Base-by-base conservation (phyloP, 2,329 filamentous ascomycete species). In the Xylaria sp. region DNA sequence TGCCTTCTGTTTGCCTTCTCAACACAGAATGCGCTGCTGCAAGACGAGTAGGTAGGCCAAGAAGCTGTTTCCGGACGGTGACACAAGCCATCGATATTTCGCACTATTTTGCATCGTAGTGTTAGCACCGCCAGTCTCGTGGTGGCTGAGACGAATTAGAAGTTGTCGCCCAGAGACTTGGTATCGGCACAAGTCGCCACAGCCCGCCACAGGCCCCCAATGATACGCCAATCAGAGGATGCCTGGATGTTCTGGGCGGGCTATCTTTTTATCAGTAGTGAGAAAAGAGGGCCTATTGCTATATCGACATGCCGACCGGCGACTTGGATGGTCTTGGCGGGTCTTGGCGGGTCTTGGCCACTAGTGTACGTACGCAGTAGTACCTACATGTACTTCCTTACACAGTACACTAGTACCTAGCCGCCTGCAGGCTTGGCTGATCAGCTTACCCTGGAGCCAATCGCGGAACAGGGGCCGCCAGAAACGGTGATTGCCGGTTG, bases 381-480 rank as follows among this genome's bases (percentile, higher is more conserved):
- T n/a, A n/a, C n/a, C n/a, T n/a, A n/a, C n/a, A n/a, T n/a, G n/a
- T n/a, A n/a, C n/a, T n/a, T n/a, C n/a, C n/a, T n/a, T n/a, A n/a
- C n/a, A n/a, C n/a, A n/a, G n/a, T n/a, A n/a, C n/a, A n/a, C n/a
- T n/a, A n/a, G n/a, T n/a, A n/a, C n/a, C n/a, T n/a, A n/a, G n/a
- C n/a, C 33, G 42, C 36, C 44, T 59, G 53, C 65, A 62, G 63
- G 6, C 62, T 61, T 68, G 65, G 65, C 62, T 31, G 47, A 50
- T 61, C 39, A 29, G 20, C 38, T 39, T 29, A 15, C 11, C 42
- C 17, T 25, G 22, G 33, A 54, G n/a, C 65, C 62, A 68, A 68
- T 68, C 33, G 54, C 33, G 22, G 5, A 39, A 17, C 22, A 38
- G 22, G 13, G 15, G 22, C 51, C 1, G 10, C n/a, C 25, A 11